phyloP scores from a whole-genome alignment of 495 filamentous ascomycete species.

The Aspergillus affinis region DNA sequence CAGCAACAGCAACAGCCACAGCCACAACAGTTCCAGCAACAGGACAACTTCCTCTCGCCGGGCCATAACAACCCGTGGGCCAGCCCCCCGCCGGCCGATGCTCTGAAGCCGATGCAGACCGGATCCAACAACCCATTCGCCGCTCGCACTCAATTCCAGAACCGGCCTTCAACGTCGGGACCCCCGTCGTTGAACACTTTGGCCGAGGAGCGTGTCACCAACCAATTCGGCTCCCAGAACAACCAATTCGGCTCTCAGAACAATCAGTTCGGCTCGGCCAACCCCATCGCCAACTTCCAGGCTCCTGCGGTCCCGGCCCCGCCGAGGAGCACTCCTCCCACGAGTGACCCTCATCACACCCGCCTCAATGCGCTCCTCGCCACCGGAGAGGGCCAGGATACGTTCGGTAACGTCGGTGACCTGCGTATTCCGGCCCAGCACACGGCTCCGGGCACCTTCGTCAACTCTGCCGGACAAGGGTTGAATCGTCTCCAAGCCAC shows the following conservation, averaged over 20 bases:
- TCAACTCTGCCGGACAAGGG: slow-evolving; percentile 88
- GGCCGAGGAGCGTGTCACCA: slow-evolving; percentile 67
- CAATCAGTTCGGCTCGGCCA: slow-evolving; percentile 43
- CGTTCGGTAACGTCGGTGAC: slow-evolving; percentile 93
- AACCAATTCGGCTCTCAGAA: slow-evolving; percentile 39
- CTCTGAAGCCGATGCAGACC: slow-evolving; percentile 60
- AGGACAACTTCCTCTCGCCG: slow-evolving; percentile 61
- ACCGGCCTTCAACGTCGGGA: slow-evolving; percentile 59
- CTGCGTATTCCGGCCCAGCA: slow-evolving; percentile 95
- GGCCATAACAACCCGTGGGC: slow-evolving; percentile 84
- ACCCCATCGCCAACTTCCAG: slow-evolving; percentile 56
- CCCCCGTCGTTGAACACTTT: slow-evolving; percentile 67
- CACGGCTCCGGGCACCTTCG: slow-evolving; percentile 93
- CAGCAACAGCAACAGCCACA: slow-evolving; percentile 47
- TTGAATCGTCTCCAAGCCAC: slow-evolving; percentile 63
- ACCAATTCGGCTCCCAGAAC: not conserved
- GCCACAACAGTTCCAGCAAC: slow-evolving; percentile 33
- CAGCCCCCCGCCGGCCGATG: slow-evolving; percentile 40
- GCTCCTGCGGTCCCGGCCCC: slow-evolving; percentile 33
- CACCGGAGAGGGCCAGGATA: slow-evolving; percentile 88
- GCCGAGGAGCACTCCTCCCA: slow-evolving; percentile 45
- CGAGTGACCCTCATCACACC: slow-evolving; percentile 73
- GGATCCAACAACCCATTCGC: slow-evolving; percentile 98
- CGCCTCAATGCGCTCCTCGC: slow-evolving; percentile 87
- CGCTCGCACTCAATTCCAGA: slow-evolving; percentile 50